Evolutionary conservation across 208 protist species (phyloP).

Genomic region (Tetramitus jugosus): DNA sequence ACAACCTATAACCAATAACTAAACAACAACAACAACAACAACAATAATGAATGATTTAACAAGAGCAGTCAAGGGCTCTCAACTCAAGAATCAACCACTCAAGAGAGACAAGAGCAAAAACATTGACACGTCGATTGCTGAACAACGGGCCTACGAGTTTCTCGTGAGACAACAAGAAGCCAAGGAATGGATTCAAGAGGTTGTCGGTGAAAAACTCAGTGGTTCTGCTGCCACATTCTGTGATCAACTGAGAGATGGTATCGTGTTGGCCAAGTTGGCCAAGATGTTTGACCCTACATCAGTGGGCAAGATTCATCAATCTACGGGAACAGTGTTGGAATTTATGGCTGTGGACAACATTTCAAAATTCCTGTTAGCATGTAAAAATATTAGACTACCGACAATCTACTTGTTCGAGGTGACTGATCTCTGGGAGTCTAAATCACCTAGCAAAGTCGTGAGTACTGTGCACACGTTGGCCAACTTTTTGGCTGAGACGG

Average conservation of each 20-base stretch:
- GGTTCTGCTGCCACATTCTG: background rate
- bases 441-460: slow-evolving; percentile 1
- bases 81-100: no score
- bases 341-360: slow-evolving; percentile 21
- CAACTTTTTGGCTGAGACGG: background rate
- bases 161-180: slow-evolving; percentile 13
- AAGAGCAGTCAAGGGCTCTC: no score
- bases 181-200: slow-evolving; percentile 5
- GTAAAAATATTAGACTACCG: background rate
- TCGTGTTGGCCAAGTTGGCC: background rate
- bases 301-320: background rate
- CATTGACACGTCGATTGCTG: slow-evolving; percentile 17
- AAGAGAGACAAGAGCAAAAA: background rate
- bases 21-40: no score
- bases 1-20: no score
- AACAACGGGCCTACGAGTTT: slow-evolving; percentile 7
- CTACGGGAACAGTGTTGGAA: background rate
- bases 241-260: background rate
- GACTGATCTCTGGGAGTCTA: slow-evolving; percentile 9
- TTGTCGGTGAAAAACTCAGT: background rate
- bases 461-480: background rate
- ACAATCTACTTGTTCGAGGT: background rate
- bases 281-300: background rate
- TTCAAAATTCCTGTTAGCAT: background rate
- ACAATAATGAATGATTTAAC: no score